Percentiles rank a stretch among this genome's conserved stretches.
These are phyloP conservation scores for Erodium chrysanthum DNA, from an alignment of 441 rosid genomes.

Conservation along the genomic window DNA sequence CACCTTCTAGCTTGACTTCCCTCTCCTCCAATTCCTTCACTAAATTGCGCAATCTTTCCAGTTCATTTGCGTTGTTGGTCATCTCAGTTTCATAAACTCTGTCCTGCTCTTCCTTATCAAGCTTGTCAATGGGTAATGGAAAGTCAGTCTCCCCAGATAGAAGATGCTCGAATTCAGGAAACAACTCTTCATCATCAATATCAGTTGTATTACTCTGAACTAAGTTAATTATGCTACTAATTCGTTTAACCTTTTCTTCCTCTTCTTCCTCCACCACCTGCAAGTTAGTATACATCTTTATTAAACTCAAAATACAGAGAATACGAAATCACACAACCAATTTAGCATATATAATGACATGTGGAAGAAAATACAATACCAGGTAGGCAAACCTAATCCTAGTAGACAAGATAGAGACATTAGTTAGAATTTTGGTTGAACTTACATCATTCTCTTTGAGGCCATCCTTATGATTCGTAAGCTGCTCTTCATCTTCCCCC, in stretches of 20 bases:
- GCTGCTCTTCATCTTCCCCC: conserved; percentile 33
- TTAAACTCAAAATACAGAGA: background rate
- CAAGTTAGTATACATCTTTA: background rate
- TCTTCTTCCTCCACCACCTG: conserved; percentile 7
- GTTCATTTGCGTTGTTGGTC: conserved; percentile 5
- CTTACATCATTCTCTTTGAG: conserved; percentile 54
- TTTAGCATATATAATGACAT: background rate
- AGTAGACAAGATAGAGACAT: background rate
- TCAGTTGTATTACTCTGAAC: background rate
- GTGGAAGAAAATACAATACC: conserved; percentile 5
- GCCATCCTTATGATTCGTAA: conserved; percentile 30
- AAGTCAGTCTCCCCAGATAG: background rate
- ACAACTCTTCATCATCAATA: conserved; percentile 1
- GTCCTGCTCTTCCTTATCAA: background rate
- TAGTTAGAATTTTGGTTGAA: background rate
- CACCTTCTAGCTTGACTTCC: conserved; percentile 20
- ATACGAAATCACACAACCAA: conserved; percentile 8
- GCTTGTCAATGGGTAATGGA: background rate
- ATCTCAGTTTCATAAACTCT: background rate
- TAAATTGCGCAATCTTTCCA: background rate
- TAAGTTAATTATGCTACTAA: background rate
- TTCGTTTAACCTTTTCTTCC: conserved; percentile 3
- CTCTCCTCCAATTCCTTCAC: conserved; percentile 19
- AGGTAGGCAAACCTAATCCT: background rate
- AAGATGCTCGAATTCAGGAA: conserved; percentile 3